phyloP scores from a whole-genome alignment of 805 yeast genomes.

The Saccharomycopsis sp. region DNA sequence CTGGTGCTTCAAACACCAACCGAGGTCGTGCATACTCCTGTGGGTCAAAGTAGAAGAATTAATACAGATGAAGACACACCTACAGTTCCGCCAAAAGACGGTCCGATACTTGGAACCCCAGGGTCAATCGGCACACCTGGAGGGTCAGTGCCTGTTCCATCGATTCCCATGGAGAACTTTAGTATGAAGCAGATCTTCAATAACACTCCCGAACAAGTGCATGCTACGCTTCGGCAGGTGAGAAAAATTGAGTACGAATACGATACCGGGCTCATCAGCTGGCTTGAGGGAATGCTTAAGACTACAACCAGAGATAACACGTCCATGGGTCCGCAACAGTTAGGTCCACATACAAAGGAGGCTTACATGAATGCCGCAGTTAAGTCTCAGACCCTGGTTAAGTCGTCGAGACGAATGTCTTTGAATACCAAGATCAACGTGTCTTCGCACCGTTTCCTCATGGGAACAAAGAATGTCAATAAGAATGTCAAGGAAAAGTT shows the following conservation, averaged over 20 bases:
- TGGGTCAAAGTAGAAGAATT: background rate
- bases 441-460: conserved; percentile 15
- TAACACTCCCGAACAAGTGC: conserved; percentile 14
- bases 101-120: background rate
- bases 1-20: background rate
- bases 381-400: conserved; percentile 4
- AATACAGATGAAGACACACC: conserved; percentile 9
- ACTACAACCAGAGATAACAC: background rate
- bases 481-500: conserved; percentile 19
- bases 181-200: conserved; percentile 11
- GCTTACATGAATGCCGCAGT: conserved; percentile 17
- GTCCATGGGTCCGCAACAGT: background rate
- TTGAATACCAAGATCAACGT: conserved; percentile 18
- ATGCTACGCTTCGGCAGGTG: conserved; percentile 14
- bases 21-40: background rate
- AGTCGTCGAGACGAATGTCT: conserved; percentile 14
- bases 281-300: conserved; percentile 19
- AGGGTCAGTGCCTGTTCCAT: background rate
- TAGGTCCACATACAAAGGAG: conserved; percentile 19
- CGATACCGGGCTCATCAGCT: conserved; percentile 17
- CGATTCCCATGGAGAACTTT: conserved; percentile 10
- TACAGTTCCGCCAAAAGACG: conserved; percentile 21
- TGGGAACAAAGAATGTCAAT: conserved; percentile 19
- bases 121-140: background rate
- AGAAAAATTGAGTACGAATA: conserved; percentile 16